A percentile compares a stretch with the other conserved stretches of the same genome.
These are phyloP conservation scores for Penicillium subrubescens DNA, from an alignment of 495 filamentous ascomycete genomes.

Conservation along the genomic window DNA sequence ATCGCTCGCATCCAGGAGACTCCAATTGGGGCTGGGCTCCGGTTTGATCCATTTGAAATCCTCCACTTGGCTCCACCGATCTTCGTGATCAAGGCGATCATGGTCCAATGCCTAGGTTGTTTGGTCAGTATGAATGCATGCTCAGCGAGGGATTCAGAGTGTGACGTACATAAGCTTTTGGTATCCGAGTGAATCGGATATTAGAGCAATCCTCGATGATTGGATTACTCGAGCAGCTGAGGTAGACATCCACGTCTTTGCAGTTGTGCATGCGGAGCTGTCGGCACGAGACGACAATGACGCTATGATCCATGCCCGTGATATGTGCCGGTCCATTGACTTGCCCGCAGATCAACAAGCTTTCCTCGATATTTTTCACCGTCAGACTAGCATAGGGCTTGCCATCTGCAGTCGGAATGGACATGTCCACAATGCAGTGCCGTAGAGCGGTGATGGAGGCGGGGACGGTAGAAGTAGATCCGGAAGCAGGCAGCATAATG, in stretches of 20 bases:
- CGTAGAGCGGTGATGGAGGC: conserved; percentile 72
- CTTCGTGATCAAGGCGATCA: conserved; percentile 44
- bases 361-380: conserved; percentile 67
- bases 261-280: conserved; percentile 94
- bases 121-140: not conserved
- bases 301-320: conserved; percentile 70
- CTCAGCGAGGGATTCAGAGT: not conserved
- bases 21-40: conserved; percentile 88
- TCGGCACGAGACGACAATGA: conserved; percentile 72
- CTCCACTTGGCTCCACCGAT: conserved; percentile 86
- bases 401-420: conserved; percentile 60
- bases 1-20: conserved; percentile 60
- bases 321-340: conserved; percentile 81
- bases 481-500: conserved; percentile 67
- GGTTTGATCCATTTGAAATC: conserved; percentile 97
- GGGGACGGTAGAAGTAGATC: conserved; percentile 65
- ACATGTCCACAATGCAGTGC: conserved; percentile 79
- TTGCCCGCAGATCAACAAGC: conserved; percentile 73
- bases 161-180: conserved; percentile 63
- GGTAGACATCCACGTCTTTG: conserved; percentile 74
- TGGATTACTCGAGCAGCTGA: conserved; percentile 78
- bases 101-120: conserved; percentile 39
- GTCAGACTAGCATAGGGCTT: conserved; percentile 73
- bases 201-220: conserved; percentile 88
- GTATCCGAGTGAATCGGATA: conserved; percentile 78